Percentiles rank a stretch among this genome's conserved stretches.
phyloP scores from a whole-genome alignment of 2,329 filamentous ascomycete genomes.

The Trichoderma endophyticum region DNA sequence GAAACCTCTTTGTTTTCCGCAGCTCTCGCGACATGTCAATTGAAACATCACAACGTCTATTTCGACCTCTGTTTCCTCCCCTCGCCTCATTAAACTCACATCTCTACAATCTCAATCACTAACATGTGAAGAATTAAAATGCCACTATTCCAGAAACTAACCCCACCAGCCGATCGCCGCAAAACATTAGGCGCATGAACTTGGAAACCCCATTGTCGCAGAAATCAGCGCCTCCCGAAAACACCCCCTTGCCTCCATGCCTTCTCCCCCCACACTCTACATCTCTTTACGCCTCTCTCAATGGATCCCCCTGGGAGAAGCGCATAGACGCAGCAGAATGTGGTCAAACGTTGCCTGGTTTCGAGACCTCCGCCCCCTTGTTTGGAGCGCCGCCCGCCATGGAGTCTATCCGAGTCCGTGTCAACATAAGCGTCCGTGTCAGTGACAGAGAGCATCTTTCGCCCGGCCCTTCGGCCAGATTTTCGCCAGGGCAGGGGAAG shows the following conservation, averaged over 20 bases:
- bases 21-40: not conserved
- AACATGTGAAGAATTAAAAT: not conserved
- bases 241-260: not conserved
- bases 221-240: constrained; percentile 6
- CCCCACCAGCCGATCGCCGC: constrained; percentile 2
- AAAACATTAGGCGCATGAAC: constrained; percentile 10
- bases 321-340: not conserved
- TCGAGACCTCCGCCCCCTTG: constrained; percentile 1
- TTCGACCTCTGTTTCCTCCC: not conserved
- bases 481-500: not conserved
- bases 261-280: not conserved
- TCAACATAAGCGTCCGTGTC: not conserved
- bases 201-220: constrained; percentile 8
- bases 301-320: not conserved
- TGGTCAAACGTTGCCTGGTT: constrained; percentile 11
- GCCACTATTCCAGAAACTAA: constrained; percentile 1
- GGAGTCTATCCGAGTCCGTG: not conserved
- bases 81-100: not conserved
- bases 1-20: not conserved
- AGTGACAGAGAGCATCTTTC: not conserved
- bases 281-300: not conserved
- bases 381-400: not conserved
- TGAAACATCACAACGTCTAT: not conserved
- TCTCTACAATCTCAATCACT: not conserved
- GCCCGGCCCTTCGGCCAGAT: constrained; percentile 3